Evolutionary conservation across 2,329 filamentous ascomycete species (phyloP).

Genomic region (Nemania sp.): DNA sequence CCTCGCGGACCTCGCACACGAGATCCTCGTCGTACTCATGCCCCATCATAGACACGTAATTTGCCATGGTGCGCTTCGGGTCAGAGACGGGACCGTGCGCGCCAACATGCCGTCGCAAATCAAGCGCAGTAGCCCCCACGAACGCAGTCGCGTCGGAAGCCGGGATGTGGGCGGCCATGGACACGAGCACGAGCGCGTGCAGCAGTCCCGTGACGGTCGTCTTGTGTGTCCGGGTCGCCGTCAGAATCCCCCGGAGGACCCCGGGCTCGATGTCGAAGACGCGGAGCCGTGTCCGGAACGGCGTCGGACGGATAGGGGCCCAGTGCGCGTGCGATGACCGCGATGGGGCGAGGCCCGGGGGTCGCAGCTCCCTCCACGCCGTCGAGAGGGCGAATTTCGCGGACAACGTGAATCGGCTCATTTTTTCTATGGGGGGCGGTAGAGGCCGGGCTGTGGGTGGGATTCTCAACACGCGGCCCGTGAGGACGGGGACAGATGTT

Average conservation of each 20-base stretch:
- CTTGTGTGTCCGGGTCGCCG: slow-evolving; percentile 24
- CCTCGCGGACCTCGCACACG: slow-evolving; percentile 26
- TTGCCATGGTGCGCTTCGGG: slow-evolving; percentile 21
- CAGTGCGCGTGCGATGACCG: slow-evolving; percentile 28
- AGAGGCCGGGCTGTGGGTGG: slow-evolving; percentile 33
- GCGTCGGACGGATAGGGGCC: slow-evolving; percentile 31
- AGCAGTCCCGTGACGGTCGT: slow-evolving; percentile 37
- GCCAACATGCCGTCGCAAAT: slow-evolving; percentile 23
- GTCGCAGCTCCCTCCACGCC: slow-evolving; percentile 27
- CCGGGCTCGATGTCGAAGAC: slow-evolving; percentile 26
- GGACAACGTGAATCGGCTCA: slow-evolving; percentile 24
- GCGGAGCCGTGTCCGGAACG: slow-evolving; percentile 32
- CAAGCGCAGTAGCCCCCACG: slow-evolving; percentile 20
- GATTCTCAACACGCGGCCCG: slow-evolving; percentile 28
- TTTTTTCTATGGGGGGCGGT: slow-evolving; percentile 21
- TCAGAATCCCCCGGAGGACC: slow-evolving; percentile 13
- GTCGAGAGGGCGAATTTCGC: slow-evolving; percentile 19
- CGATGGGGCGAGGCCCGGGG: background rate
- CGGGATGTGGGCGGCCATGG: slow-evolving; percentile 19
- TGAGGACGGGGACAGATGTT: slow-evolving; percentile 21
- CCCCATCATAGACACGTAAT: slow-evolving; percentile 29
- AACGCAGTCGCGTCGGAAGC: slow-evolving; percentile 20
- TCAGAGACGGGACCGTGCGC: slow-evolving; percentile 8
- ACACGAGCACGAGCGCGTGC: slow-evolving; percentile 26
- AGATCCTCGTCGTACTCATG: slow-evolving; percentile 29